Evolutionary conservation across 495 filamentous ascomycete species (phyloP), one percentile per base, ranked within the genome.

Genomic region (Thermothielavioides terrestris): DNA sequence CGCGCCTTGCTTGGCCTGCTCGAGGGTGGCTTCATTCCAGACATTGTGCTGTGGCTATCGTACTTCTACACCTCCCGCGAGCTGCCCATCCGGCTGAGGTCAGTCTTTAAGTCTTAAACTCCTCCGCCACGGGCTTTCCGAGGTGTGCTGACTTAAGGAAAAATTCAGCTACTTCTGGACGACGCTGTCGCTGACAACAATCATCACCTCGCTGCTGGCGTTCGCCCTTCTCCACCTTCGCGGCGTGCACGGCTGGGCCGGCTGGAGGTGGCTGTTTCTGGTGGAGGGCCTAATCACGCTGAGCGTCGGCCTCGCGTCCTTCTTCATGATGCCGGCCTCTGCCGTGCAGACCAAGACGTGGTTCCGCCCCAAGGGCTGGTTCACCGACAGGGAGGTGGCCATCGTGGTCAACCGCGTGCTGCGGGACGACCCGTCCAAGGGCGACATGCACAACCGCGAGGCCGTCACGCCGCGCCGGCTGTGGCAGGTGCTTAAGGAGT

Each of bases 321-420:
- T 76, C 51, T 64, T 79, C 46, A 65, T 77, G 52, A 79, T 80
- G 65, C 77, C 77, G 0, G 76, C 64, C 3, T 78, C 77, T 0
- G 72, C 74, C 1, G 73, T 73, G 15, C 66, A 74, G 51, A 81
- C 77, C 1, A 77, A 75, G 46, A 65, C 70, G 4, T 64, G 69
- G 54, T 68, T 77, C 41, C 68, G 63, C 5, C 75, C 70, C 7
- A 68, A 66, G 7, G 61, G 70, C 9, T 79, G 76, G 77, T 80
- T 76, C 42, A 69, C 68, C 0, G 23, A 46, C 30, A 50, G 37
- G 27, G 79, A 84, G 55, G 78, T 80, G 51, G 65, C 63, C 12
- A 84, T 87, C 50, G 73, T 86, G 43, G 82, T 85, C n/a, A 88
- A 85, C 54, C 77, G 84, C 11, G 73, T 86, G n/a, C 64, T 88